A percentile compares a stretch with the other conserved stretches of the same genome.
These are phyloP conservation scores for Apiospora sp. DNA, from an alignment of 2,329 filamentous ascomycete genomes.

Conservation along the genomic window DNA sequence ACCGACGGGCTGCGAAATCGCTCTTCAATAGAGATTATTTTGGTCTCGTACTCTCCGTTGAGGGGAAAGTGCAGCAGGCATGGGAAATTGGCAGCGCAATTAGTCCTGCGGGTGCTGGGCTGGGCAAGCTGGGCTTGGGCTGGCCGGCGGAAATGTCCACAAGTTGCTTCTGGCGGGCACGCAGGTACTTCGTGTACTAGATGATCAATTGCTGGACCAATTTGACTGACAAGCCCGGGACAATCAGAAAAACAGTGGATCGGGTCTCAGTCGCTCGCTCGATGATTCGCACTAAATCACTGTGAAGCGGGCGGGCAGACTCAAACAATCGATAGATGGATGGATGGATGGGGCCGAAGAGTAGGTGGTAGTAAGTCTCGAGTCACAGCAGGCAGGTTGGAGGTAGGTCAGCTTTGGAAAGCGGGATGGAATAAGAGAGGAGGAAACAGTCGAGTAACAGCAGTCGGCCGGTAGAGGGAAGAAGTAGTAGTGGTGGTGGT, in stretches of 20 bases:
- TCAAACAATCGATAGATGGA: background rate
- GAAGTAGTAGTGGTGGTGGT: background rate
- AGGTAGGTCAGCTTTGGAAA: background rate
- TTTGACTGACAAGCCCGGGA: constrained; percentile 5
- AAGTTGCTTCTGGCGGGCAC: background rate
- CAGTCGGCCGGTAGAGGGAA: background rate
- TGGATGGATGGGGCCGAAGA: too few species aligned
- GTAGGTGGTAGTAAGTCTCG: background rate
- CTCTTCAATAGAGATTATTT: background rate
- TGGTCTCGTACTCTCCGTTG: constrained; percentile 20
- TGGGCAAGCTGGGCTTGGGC: constrained; percentile 14
- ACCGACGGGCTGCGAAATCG: background rate
- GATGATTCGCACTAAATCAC: background rate
- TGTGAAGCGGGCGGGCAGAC: background rate
- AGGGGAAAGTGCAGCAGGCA: constrained; percentile 18
- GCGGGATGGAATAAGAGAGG: background rate
- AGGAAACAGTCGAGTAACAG: constrained; percentile 12
- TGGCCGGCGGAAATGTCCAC: constrained; percentile 19
- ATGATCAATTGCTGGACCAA: background rate
- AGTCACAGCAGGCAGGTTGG: background rate
- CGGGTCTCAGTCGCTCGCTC: background rate
- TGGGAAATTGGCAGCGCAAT: constrained; percentile 12
- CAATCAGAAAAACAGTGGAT: constrained; percentile 7
- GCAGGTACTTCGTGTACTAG: background rate
- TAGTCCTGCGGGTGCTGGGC: constrained; percentile 5